Base-by-base conservation (phyloP, 2,329 filamentous ascomycete genomes). In the Ceratocystis cacaofunesta region DNA sequence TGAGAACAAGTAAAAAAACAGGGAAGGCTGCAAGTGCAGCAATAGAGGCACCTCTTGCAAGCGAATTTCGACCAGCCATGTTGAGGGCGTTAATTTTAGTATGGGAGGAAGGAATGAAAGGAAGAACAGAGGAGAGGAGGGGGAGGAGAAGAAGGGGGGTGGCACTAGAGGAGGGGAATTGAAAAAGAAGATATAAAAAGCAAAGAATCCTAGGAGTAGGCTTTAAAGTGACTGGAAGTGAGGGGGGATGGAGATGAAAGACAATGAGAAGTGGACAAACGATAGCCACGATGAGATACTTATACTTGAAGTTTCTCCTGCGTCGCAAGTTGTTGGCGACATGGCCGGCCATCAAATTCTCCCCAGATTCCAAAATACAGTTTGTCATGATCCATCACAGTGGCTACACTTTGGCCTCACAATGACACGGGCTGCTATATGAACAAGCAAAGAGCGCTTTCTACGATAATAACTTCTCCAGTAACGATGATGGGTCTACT, bases 51-150 rank as follows among this genome's bases (percentile, higher is more conserved):
- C 41, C 7, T 57, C 61, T 67, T 17, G 36, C 30, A n/a, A 50
- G 57, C 22, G 57, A 64, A 41, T 46, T 46, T 41, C 62, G 58
- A 7, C 50, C 25, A 43, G 48, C 62, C 65, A 67, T 67, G n/a
- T 66, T 66, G 61, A 30, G 5, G 7, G 46, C 44, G 15, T 65
- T 61, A 22, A 28, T 41, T 10, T 61, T 17, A n/a, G 63, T 48
- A 17, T 41, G 17, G 25, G 43, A 32, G 44, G 55, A 52, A 58
- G 22, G 52, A 17, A 19, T 19, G 22, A 60, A 41, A 61, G 65
- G 57, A 58, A 41, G 48, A 17, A 36, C 58, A 48, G 46, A 66
- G 52, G 43, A 48, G 46, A 66, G 52, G 43, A 58, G 28, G 32
- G 58, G n/a, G 57, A 41, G 32, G 7, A 48, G 46, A 7, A 48